Conservation (phyloP, 345 rosid species). For the Rhizophora mangle region DNA sequence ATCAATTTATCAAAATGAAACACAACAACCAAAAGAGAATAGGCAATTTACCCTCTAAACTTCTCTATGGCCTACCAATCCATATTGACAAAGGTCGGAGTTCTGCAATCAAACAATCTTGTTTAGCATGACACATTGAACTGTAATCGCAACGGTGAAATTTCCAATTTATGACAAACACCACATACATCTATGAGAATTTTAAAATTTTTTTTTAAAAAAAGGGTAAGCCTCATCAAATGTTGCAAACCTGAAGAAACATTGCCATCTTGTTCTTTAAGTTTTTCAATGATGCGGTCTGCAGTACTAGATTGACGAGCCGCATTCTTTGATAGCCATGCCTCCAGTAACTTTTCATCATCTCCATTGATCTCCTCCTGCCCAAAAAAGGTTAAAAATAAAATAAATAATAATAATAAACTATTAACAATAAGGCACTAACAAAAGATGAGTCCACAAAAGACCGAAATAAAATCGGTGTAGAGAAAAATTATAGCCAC, state of each 20-base stretch:
- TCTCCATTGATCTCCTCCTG: constrained; percentile 76
- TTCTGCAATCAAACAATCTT: constrained; percentile 46
- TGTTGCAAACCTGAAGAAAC: too few relatives aligned
- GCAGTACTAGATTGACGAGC: constrained; percentile 16
- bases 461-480: neutral
- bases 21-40: neutral
- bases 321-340: constrained; percentile 64
- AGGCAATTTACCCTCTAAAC: constrained; percentile 57
- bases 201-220: neutral
- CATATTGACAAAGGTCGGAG: constrained; percentile 59
- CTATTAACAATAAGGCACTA: neutral
- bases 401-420: neutral
- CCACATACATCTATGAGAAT: neutral
- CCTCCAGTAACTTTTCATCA: constrained; percentile 76
- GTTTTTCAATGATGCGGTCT: too few relatives aligned
- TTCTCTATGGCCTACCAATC: constrained; percentile 57
- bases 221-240: neutral
- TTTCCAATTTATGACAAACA: neutral
- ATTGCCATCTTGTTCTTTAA: too few relatives aligned
- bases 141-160: neutral
- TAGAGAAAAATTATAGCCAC: too few relatives aligned
- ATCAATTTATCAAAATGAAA: too few relatives aligned
- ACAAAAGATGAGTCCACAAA: neutral
- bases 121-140: neutral
- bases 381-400: neutral